phyloP scores from a whole-genome alignment of 495 filamentous ascomycete genomes.

The Ascobolus immersus region DNA sequence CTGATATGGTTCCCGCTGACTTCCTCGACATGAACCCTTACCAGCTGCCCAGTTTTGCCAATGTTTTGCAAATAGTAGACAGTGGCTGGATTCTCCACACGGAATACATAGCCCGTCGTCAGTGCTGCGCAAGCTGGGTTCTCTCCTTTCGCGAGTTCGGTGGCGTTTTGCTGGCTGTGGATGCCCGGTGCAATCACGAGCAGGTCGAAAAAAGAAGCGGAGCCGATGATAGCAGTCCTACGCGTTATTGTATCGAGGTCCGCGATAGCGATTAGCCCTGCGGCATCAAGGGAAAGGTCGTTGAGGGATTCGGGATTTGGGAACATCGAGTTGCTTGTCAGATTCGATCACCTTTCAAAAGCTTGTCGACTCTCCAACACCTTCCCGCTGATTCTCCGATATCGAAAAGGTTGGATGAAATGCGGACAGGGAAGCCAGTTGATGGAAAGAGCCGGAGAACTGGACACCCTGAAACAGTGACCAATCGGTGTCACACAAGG shows the following conservation, averaged over 20 bases:
- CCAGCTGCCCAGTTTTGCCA: constrained; percentile 21
- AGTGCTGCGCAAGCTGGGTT: constrained; percentile 10
- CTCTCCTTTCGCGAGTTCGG: constrained; percentile 15
- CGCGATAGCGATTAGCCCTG: constrained; percentile 29
- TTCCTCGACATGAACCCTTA: constrained; percentile 22
- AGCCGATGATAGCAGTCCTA: constrained; percentile 29
- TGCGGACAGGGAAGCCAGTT: too few species aligned
- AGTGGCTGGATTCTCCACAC: constrained; percentile 29
- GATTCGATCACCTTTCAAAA: too few species aligned
- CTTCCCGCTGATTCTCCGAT: too few species aligned
- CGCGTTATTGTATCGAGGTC: constrained; percentile 28
- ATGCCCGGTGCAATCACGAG: constrained; percentile 32
- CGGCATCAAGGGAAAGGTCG: constrained; percentile 22
- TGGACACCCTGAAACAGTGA: too few species aligned
- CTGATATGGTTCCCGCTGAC: constrained; percentile 7
- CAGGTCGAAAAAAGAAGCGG: constrained; percentile 25
- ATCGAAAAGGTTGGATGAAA: too few species aligned
- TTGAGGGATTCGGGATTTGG: too few species aligned
- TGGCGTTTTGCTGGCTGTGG: constrained; percentile 31
- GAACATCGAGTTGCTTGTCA: too few species aligned
- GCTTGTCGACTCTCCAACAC: too few species aligned
- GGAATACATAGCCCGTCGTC: constrained; percentile 21
- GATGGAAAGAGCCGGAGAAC: too few species aligned
- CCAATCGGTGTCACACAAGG: too few species aligned
- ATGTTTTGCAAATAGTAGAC: constrained; percentile 25